phyloP scores from a whole-genome alignment of 768 basidiomycete species.

The Lactarius quietus region DNA sequence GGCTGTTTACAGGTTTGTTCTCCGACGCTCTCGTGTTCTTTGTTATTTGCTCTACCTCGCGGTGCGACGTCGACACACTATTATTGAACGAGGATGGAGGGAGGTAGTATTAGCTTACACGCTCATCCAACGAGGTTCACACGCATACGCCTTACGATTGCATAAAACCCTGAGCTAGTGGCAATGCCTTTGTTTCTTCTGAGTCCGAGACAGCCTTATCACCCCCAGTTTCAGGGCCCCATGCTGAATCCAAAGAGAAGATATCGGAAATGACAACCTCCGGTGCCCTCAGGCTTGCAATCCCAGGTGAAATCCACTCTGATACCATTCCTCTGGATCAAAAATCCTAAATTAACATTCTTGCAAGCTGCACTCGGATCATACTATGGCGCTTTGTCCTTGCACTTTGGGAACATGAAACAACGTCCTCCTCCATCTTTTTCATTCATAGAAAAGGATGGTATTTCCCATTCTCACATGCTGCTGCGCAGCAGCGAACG shows the following conservation, averaged over 20 bases:
- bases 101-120: neutral
- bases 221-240: neutral
- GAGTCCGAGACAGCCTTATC: neutral
- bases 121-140: neutral
- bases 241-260: neutral
- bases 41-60: neutral
- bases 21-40: neutral
- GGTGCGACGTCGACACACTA: neutral
- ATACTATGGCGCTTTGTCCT: neutral
- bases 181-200: neutral
- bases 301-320: neutral
- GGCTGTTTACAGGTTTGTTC: neutral
- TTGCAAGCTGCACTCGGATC: neutral
- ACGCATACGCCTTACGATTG: neutral
- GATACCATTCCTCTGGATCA: neutral
- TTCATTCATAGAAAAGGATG: neutral
- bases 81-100: neutral
- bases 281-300: neutral
- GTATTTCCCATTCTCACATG: neutral
- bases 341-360: neutral
- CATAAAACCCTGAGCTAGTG: neutral
- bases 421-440: neutral
- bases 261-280: neutral
- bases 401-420: constrained; percentile 7
- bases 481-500: neutral